These are phyloP conservation scores for Colletotrichum chlorophyti DNA, from an alignment of 2,329 filamentous ascomycete species.

Conservation along the genomic window DNA sequence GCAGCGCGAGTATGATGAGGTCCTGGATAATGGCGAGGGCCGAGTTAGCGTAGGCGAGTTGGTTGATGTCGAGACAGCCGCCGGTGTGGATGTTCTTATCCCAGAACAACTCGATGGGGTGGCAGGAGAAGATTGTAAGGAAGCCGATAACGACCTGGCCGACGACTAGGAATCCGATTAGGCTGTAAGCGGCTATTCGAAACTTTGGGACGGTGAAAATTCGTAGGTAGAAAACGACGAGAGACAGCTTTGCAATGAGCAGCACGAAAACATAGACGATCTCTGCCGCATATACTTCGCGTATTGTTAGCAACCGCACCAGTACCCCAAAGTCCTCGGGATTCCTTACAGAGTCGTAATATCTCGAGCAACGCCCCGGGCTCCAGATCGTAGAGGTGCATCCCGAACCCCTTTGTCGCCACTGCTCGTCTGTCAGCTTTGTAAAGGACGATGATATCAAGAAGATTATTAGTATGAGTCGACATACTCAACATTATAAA, in stretches of 20 bases:
- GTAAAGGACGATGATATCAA: rapidly evolving
- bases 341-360: conserved; percentile 9
- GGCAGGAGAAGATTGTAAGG: conserved; percentile 38
- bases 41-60: conserved; percentile 60
- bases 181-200: conserved; percentile 34
- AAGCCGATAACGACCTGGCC: conserved; percentile 38
- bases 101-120: conserved; percentile 37
- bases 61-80: conserved; percentile 48
- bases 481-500: conserved; percentile 16
- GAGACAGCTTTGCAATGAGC: conserved; percentile 37
- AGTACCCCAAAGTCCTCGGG: not conserved
- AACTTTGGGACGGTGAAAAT: conserved; percentile 36
- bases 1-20: conserved; percentile 58
- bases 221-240: conserved; percentile 40
- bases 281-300: conserved; percentile 33
- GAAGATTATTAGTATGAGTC: rapidly evolving
- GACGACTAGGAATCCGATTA: conserved; percentile 34
- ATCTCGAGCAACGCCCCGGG: conserved; percentile 11
- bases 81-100: conserved; percentile 32
- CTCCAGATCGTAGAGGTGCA: conserved; percentile 26
- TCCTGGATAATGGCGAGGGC: conserved; percentile 56
- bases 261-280: conserved; percentile 39
- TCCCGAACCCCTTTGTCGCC: conserved; percentile 19
- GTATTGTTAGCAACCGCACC: not conserved
- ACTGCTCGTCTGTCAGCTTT: conserved; percentile 1